A percentile compares a stretch with the other conserved stretches of the same genome.
phyloP scores from a whole-genome alignment of 2,329 filamentous ascomycete species.

The Sporothrix sp. region DNA sequence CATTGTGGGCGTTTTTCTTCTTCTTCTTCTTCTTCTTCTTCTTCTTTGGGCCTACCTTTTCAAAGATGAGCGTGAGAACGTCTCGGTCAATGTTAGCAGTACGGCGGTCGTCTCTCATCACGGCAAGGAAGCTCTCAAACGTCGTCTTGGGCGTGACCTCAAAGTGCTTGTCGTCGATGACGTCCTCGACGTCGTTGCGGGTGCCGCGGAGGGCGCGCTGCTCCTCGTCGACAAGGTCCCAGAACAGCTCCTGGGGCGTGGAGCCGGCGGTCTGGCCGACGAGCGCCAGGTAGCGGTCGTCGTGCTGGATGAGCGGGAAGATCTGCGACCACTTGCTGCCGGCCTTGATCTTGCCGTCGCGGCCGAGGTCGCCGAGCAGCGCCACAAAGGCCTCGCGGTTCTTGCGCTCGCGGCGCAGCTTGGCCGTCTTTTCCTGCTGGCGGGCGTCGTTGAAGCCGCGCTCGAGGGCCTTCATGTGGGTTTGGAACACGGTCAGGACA shows the following conservation, averaged over 20 bases:
- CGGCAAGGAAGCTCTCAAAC: conserved; percentile 74
- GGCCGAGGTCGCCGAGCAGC: conserved; percentile 64
- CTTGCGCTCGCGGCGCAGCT: conserved; percentile 73
- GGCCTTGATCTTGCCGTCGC: conserved; percentile 74
- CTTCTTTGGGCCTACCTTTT: conserved; percentile 59
- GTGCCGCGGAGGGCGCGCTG: conserved; percentile 74
- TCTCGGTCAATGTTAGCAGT: conserved; percentile 81
- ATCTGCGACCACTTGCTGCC: conserved; percentile 85
- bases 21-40: conserved; percentile 82
- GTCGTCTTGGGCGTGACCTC: conserved; percentile 80
- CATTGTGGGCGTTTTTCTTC: too few species aligned
- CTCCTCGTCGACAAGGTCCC: conserved; percentile 91
- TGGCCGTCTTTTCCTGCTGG: conserved; percentile 76
- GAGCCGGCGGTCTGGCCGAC: conserved; percentile 70
- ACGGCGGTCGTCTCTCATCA: conserved; percentile 77
- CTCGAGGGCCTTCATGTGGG: conserved; percentile 87
- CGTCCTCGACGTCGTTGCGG: conserved; percentile 76
- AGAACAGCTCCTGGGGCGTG: conserved; percentile 83
- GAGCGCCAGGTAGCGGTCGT: conserved; percentile 75
- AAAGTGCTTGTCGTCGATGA: conserved; percentile 84
- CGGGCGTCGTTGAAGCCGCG: conserved; percentile 82
- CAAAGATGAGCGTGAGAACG: conserved; percentile 70
- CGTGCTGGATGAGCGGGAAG: conserved; percentile 62
- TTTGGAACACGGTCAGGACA: conserved; percentile 85
- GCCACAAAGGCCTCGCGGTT: conserved; percentile 71